Evolutionary conservation across 306 rosid genomes (phyloP).

Genomic region (Dicorynia guianensis): DNA sequence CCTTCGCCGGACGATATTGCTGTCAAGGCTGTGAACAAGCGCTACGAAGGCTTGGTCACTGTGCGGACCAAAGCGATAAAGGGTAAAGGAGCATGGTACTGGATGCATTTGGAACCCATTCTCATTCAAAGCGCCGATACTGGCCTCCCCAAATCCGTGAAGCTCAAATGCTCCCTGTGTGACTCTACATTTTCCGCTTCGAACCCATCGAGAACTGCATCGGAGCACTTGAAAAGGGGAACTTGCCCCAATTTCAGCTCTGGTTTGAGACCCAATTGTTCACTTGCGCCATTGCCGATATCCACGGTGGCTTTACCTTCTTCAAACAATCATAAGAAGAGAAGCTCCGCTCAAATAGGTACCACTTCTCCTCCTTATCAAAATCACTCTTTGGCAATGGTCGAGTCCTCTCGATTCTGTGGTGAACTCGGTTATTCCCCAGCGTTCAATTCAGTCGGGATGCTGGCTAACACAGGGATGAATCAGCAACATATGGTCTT

Average conservation of each 20-base stretch:
- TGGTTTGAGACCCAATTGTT: slow-evolving; percentile 45
- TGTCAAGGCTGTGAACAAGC: slow-evolving; percentile 61
- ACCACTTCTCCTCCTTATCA: slow-evolving; percentile 46
- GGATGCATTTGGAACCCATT: slow-evolving; percentile 85
- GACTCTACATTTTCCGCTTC: slow-evolving; percentile 84
- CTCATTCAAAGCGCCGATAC: slow-evolving; percentile 56
- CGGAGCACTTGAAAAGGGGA: slow-evolving; percentile 86
- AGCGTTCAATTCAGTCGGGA: slow-evolving; percentile 36
- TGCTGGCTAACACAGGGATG: slow-evolving; percentile 34
- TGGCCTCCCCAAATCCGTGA: slow-evolving; percentile 67
- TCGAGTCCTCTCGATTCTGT: slow-evolving; percentile 56
- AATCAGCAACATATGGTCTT: slow-evolving; percentile 65
- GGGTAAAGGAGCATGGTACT: slow-evolving; percentile 95
- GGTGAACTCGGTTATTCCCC: slow-evolving; percentile 53
- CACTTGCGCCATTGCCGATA: slow-evolving; percentile 67
- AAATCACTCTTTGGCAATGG: slow-evolving; percentile 62
- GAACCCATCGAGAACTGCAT: slow-evolving; percentile 85
- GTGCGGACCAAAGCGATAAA: slow-evolving; percentile 78
- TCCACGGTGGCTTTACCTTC: slow-evolving; percentile 63
- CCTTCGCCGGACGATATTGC: slow-evolving; percentile 56
- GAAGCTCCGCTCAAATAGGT: slow-evolving; percentile 62
- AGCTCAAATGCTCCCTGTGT: slow-evolving; percentile 76
- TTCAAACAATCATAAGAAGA: slow-evolving; percentile 65
- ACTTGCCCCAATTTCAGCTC: slow-evolving; percentile 77
- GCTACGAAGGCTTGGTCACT: slow-evolving; percentile 74